phyloP scores from a whole-genome alignment of 139 green algal species.

The Bryopsis sp. region DNA sequence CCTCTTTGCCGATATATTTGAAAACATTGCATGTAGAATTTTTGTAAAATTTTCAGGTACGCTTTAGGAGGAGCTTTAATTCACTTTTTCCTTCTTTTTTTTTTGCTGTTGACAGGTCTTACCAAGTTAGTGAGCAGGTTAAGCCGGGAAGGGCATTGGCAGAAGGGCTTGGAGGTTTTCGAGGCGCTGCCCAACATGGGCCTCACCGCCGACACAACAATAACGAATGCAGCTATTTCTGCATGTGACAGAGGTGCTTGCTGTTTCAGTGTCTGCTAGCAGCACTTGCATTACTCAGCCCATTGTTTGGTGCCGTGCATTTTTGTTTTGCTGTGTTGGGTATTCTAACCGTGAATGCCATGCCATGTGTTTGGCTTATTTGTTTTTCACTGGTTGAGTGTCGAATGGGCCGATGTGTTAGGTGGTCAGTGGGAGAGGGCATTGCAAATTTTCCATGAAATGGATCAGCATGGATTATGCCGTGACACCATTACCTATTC shows the following conservation, averaged over 20 bases:
- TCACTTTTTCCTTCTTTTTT: neutral
- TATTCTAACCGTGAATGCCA: no score
- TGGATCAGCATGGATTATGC: constrained; percentile 50
- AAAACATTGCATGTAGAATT: no score
- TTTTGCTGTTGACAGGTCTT: constrained; percentile 40
- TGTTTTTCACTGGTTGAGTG: no score
- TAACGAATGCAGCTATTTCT: constrained; percentile 83
- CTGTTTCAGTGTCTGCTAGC: constrained; percentile 7
- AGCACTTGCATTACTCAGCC: neutral
- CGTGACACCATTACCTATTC: constrained; percentile 83
- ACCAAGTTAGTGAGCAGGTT: constrained; percentile 80
- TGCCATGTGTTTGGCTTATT: no score
- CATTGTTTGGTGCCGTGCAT: no score
- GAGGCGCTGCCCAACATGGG: constrained; percentile 55
- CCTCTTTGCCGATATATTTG: no score
- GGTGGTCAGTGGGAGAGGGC: constrained; percentile 75
- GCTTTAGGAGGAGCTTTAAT: neutral
- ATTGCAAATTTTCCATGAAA: constrained; percentile 58
- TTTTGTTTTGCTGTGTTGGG: no score
- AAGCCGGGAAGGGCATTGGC: constrained; percentile 73
- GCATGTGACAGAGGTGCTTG: constrained; percentile 82
- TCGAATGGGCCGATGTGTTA: constrained; percentile 18
- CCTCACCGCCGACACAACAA: constrained; percentile 69
- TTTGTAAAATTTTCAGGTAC: no score
- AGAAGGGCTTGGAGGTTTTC: constrained; percentile 75